A percentile compares a stretch with the other conserved stretches of the same genome.
phyloP scores from a whole-genome alignment of 305 asterid genomes.

The Striga hermonthica region DNA sequence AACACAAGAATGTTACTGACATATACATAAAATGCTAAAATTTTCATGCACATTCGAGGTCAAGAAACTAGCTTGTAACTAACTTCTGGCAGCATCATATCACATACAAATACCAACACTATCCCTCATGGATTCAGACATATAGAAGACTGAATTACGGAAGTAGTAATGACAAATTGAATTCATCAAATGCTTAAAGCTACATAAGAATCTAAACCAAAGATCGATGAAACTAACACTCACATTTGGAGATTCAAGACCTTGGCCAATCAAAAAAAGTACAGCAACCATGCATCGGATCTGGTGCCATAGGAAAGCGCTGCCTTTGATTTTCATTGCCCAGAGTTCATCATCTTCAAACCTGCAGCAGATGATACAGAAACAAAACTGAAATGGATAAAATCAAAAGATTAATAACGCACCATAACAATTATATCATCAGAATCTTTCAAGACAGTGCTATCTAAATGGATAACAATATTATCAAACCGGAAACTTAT shows the following conservation, averaged over 20 bases:
- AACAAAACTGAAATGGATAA: conserved; percentile 20
- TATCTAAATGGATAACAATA: not conserved
- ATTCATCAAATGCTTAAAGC: conserved; percentile 14
- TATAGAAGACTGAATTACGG: conserved; percentile 18
- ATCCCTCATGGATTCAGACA: conserved; percentile 21
- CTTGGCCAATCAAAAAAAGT: conserved; percentile 90
- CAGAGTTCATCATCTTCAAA: conserved; percentile 67
- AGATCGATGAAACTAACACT: conserved; percentile 34
- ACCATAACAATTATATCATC: conserved; percentile 19
- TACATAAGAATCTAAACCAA: conserved; percentile 28
- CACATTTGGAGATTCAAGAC: conserved; percentile 87
- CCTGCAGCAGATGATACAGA: conserved; percentile 42
- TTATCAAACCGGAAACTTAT: no score
- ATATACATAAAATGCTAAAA: conserved; percentile 2
- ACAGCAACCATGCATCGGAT: conserved; percentile 94
- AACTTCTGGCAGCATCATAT: conserved; percentile 21
- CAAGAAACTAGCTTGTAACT: not conserved
- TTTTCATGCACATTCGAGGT: conserved; percentile 20
- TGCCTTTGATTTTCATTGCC: conserved; percentile 77
- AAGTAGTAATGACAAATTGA: conserved; percentile 22
- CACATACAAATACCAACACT: conserved; percentile 13
- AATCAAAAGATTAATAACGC: conserved; percentile 16
- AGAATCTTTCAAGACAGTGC: conserved; percentile 19
- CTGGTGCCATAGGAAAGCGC: conserved; percentile 99
- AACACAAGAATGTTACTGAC: conserved; percentile 13